These are phyloP conservation scores for Pestalotiopsis fici DNA, from an alignment of 2,329 filamentous ascomycete species.

Conservation along the genomic window DNA sequence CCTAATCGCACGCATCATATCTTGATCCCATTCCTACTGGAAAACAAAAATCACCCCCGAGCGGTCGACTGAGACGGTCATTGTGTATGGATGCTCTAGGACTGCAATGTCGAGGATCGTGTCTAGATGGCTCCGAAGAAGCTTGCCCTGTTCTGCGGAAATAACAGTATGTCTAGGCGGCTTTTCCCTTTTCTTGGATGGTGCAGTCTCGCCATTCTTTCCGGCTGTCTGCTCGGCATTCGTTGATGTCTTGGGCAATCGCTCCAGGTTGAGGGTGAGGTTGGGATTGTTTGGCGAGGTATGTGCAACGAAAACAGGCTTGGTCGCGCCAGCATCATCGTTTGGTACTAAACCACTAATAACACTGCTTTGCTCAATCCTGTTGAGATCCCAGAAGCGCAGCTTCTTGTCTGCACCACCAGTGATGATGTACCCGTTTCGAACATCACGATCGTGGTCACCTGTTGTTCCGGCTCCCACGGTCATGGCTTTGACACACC, in stretches of 20 bases:
- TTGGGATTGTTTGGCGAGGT: constrained; percentile 48
- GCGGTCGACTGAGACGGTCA: constrained; percentile 89
- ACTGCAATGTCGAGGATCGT: constrained; percentile 85
- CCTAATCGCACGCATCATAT: neutral
- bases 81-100: constrained; percentile 85
- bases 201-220: constrained; percentile 23
- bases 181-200: constrained; percentile 34
- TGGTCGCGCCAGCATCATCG: constrained; percentile 48
- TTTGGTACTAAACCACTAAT: constrained; percentile 72
- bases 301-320: constrained; percentile 70
- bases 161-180: constrained; percentile 81
- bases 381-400: constrained; percentile 88
- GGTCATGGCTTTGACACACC: constrained; percentile 74
- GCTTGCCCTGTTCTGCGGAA: constrained; percentile 80
- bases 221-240: constrained; percentile 27
- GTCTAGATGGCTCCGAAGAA: constrained; percentile 86
- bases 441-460: constrained; percentile 69
- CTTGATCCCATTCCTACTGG: constrained; percentile 19
- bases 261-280: constrained; percentile 67
- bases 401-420: constrained; percentile 89
- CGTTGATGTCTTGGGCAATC: constrained; percentile 42
- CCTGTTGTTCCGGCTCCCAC: constrained; percentile 72
- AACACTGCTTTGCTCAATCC: constrained; percentile 75
- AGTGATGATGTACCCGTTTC: constrained; percentile 82
- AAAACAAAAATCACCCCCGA: constrained; percentile 89